Percentiles rank a stretch among this genome's conserved stretches.
Evolutionary conservation across 345 rosid species (phyloP).

Genomic region (Eucalyptus fibrosa): DNA sequence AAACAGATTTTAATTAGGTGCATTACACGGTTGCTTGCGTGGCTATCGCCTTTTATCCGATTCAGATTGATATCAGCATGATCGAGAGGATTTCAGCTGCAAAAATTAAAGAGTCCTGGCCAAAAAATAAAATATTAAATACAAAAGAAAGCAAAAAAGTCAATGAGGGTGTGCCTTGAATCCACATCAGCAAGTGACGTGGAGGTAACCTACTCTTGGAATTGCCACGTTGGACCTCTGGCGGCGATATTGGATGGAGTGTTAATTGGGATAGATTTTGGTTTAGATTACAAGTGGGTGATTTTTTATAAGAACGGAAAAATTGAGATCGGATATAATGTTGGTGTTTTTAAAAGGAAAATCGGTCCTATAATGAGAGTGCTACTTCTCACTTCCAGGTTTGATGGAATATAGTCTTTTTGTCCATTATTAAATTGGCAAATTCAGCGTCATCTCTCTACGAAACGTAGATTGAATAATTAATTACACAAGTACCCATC

Average conservation of each 20-base stretch:
- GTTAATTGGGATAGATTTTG: background rate
- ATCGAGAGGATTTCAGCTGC: background rate
- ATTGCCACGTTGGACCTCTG: background rate
- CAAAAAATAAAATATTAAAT: background rate
- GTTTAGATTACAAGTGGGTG: background rate
- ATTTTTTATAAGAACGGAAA: background rate
- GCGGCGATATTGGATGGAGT: background rate
- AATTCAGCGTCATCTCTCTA: background rate
- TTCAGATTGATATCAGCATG: background rate
- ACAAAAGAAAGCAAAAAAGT: background rate
- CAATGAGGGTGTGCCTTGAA: background rate
- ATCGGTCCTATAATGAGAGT: background rate
- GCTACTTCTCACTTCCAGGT: background rate
- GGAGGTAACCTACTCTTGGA: background rate
- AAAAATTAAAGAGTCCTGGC: background rate
- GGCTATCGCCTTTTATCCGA: background rate
- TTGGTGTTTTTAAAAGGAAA: background rate
- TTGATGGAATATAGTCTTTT: background rate
- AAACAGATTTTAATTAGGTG: background rate
- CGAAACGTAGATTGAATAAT: background rate
- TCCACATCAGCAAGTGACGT: background rate
- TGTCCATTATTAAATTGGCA: background rate
- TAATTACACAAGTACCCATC: background rate
- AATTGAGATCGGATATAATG: background rate
- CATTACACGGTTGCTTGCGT: background rate